Evolutionary conservation across 2,329 filamentous ascomycete genomes (phyloP).

Genomic region (Hymenoscyphus repandus): DNA sequence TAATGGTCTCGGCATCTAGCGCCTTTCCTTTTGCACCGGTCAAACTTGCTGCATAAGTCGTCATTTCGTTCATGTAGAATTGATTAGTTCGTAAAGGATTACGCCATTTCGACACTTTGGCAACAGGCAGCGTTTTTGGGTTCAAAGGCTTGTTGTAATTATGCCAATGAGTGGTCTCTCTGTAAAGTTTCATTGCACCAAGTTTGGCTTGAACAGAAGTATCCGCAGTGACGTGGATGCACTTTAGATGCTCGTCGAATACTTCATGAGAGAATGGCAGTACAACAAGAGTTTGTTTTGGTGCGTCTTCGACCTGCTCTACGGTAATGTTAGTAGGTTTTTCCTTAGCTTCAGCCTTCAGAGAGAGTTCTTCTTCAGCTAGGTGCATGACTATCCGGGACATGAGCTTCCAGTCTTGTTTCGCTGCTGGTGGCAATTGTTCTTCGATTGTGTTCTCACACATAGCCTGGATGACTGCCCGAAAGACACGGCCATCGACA

Average conservation of each 20-base stretch:
- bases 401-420: constrained; percentile 24
- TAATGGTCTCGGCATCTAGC: constrained; percentile 60
- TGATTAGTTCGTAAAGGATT: constrained; percentile 43
- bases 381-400: constrained; percentile 28
- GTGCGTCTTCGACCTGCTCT: constrained; percentile 11
- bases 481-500: constrained; percentile 47
- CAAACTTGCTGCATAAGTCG: constrained; percentile 63
- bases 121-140: constrained; percentile 35
- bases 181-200: constrained; percentile 35
- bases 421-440: constrained; percentile 13
- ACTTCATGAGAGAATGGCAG: constrained; percentile 44
- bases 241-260: constrained; percentile 41
- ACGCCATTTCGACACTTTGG: constrained; percentile 36
- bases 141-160: constrained; percentile 49
- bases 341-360: constrained; percentile 24
- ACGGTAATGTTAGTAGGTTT: constrained; percentile 12
- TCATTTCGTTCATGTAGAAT: constrained; percentile 61
- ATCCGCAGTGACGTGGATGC: constrained; percentile 36
- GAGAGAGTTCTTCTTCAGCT: constrained; percentile 28
- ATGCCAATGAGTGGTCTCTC: constrained; percentile 57
- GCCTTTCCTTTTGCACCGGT: constrained; percentile 58
- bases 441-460: constrained; percentile 17
- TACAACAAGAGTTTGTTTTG: constrained; percentile 27
- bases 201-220: constrained; percentile 21
- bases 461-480: constrained; percentile 27